Conservation (phyloP, 164 flowering plant species). For the Cinnamomum micranthum region DNA sequence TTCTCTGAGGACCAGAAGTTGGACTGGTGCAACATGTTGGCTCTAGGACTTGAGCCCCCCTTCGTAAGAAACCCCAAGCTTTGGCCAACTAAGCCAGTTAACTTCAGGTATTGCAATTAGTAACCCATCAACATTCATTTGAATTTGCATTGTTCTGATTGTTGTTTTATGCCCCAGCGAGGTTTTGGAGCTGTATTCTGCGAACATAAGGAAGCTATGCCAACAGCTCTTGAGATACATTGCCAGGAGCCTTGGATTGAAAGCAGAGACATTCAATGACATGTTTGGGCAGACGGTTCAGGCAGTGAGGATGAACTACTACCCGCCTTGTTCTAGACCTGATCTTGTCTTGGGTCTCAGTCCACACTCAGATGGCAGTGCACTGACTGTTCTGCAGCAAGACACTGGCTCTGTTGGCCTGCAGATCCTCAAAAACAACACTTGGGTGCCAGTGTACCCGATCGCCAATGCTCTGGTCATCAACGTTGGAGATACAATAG, state of each 20-base stretch:
- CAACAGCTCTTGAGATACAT: conserved; percentile 46
- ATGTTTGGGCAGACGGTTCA: conserved; percentile 82
- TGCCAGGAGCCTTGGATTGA: conserved; percentile 55
- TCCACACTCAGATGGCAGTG: conserved; percentile 96
- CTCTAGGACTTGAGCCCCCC: conserved; percentile 51
- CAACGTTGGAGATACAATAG: conserved; percentile 90
- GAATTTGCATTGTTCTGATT: not conserved
- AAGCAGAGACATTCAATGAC: conserved; percentile 43
- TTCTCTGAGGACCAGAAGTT: conserved; percentile 90
- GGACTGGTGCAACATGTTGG: conserved; percentile 97
- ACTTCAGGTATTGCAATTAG: conserved; percentile 53
- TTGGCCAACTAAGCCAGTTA: conserved; percentile 54
- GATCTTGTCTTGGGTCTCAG: conserved; percentile 85
- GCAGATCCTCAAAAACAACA: conserved; percentile 65
- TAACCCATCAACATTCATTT: not conserved
- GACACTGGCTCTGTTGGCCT: conserved; percentile 65
- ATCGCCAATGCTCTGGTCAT: conserved; percentile 68
- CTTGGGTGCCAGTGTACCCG: conserved; percentile 74
- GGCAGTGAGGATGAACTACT: conserved; percentile 92
- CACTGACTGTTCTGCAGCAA: conserved; percentile 81
- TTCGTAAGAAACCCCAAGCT: conserved; percentile 29
- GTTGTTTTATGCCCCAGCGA: conserved; percentile 40
- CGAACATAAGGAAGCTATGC: conserved; percentile 55
- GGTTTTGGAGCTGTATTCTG: conserved; percentile 57
- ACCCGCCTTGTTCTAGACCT: conserved; percentile 87